Conservation (phyloP, 306 rosid species). For the Cercis canadensis region DNA sequence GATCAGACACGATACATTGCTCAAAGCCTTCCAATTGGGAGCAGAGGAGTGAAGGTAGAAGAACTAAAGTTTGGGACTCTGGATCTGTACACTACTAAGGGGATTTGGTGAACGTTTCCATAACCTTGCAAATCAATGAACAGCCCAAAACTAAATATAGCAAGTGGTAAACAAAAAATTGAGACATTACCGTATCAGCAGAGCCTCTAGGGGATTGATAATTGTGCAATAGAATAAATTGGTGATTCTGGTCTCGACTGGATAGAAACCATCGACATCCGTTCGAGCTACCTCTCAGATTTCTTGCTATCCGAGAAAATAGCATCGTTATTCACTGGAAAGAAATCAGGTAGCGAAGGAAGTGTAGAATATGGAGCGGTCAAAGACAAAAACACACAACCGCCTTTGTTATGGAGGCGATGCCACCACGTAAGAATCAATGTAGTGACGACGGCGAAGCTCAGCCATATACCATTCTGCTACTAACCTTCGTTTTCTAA, state of each 20-base stretch:
- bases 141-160: neutral
- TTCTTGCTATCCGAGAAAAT: slow-evolving; percentile 46
- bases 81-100: too few relatives aligned
- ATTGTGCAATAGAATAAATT: slow-evolving; percentile 1
- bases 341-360: too few relatives aligned
- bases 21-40: too few relatives aligned
- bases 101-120: neutral
- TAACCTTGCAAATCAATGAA: neutral
- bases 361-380: neutral
- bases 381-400: slow-evolving; percentile 16
- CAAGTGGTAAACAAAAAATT: neutral
- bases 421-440: neutral
- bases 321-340: slow-evolving; percentile 34
- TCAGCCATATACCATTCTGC: slow-evolving; percentile 37
- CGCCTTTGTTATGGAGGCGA: slow-evolving; percentile 13
- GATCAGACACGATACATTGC: too few relatives aligned
- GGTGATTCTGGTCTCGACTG: slow-evolving; percentile 10
- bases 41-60: too few relatives aligned
- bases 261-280: slow-evolving; percentile 37
- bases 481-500: neutral
- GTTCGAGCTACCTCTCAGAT: slow-evolving; percentile 36
- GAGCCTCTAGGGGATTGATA: slow-evolving; percentile 30
- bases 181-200: slow-evolving; percentile 39
- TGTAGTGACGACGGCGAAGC: slow-evolving; percentile 42
- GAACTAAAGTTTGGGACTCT: too few relatives aligned